Evolutionary conservation across 371 early-diverging fungal genomes (phyloP).

Genomic region (Chytridiales sp.): DNA sequence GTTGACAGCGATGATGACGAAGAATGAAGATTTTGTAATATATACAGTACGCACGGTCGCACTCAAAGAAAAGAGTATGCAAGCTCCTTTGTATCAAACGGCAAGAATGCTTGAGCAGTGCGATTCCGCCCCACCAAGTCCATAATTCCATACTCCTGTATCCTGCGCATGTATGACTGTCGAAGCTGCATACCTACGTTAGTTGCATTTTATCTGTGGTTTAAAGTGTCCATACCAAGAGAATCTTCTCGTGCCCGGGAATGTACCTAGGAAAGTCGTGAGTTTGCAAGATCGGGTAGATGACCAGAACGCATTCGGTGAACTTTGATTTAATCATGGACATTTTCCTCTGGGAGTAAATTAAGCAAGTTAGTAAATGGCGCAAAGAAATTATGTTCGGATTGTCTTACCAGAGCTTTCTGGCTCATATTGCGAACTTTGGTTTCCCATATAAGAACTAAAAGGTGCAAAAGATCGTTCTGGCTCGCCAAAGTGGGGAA

Average conservation of each 20-base stretch:
- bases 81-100: slow-evolving; percentile 22
- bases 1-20: slow-evolving; percentile 38
- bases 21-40: slow-evolving; percentile 5
- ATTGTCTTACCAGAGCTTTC: slow-evolving; percentile 18
- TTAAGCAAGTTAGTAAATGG: neutral
- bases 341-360: slow-evolving; percentile 9
- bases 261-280: slow-evolving; percentile 28
- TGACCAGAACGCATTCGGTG: slow-evolving; percentile 20
- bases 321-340: slow-evolving; percentile 20
- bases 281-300: slow-evolving; percentile 24
- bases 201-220: neutral
- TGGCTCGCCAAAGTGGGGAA: slow-evolving; percentile 38
- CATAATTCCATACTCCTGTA: slow-evolving; percentile 24
- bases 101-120: slow-evolving; percentile 14
- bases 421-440: slow-evolving; percentile 19
- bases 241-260: slow-evolving; percentile 19
- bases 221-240: neutral
- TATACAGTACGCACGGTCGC: no score
- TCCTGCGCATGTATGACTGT: slow-evolving; percentile 9
- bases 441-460: slow-evolving; percentile 39
- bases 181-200: slow-evolving; percentile 9
- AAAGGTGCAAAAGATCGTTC: slow-evolving; percentile 38
- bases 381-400: neutral
- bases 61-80: slow-evolving; percentile 22
- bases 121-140: slow-evolving; percentile 18